phyloP scores from a whole-genome alignment of 176 grass and related monocot species.

The Raddia guianensis region DNA sequence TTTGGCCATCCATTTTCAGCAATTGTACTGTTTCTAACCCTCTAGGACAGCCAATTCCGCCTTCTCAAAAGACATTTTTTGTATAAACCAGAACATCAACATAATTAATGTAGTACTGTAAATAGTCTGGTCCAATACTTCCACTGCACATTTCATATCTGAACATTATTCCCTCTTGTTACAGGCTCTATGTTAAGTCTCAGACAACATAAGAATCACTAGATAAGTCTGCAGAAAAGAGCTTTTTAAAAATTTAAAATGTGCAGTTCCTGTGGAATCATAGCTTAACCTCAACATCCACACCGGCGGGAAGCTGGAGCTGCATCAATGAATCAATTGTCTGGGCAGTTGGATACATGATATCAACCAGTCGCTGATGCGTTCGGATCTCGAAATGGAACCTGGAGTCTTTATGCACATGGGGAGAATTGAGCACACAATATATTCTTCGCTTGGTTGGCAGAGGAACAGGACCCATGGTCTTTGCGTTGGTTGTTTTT shows the following conservation, averaged over 20 bases:
- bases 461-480: slow-evolving; percentile 86
- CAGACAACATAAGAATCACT: slow-evolving; percentile 21
- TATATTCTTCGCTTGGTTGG: slow-evolving; percentile 83
- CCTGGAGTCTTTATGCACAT: slow-evolving; percentile 94
- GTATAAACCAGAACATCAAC: not conserved
- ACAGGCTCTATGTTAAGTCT: slow-evolving; percentile 46
- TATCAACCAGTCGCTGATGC: slow-evolving; percentile 87
- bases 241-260: slow-evolving; percentile 19
- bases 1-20: not conserved
- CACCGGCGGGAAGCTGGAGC: slow-evolving; percentile 90
- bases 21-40: not conserved
- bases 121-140: slow-evolving; percentile 10
- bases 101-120: too few relatives aligned
- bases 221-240: slow-evolving; percentile 23
- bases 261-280: slow-evolving; percentile 50
- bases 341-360: slow-evolving; percentile 90
- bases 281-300: slow-evolving; percentile 98
- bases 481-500: slow-evolving; percentile 85
- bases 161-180: slow-evolving; percentile 35
- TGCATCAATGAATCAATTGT: slow-evolving; percentile 96
- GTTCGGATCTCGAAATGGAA: slow-evolving; percentile 98
- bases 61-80: not conserved
- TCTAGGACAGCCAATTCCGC: not conserved
- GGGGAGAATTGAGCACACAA: slow-evolving; percentile 96
- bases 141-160: slow-evolving; percentile 26